These are phyloP conservation scores for Rhododendron mucronatum DNA, from an alignment of 148 eudicot species.

Conservation along the genomic window DNA sequence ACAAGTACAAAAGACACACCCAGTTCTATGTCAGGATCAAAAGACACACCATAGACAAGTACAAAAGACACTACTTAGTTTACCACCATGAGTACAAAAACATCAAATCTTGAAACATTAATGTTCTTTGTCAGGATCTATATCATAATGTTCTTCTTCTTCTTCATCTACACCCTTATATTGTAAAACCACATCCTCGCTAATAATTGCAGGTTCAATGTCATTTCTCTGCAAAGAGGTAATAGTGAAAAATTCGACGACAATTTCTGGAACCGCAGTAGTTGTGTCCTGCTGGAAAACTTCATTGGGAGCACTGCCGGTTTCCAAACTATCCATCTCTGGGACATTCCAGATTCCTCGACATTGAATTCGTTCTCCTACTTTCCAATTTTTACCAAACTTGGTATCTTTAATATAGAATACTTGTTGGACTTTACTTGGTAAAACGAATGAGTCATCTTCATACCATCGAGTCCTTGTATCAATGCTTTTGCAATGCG, in stretches of 20 bases:
- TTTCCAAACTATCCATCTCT: not conserved
- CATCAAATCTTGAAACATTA: too few species aligned
- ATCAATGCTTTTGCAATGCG: too few species aligned
- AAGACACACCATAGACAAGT: too few species aligned
- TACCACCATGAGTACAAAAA: too few species aligned
- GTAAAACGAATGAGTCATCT: not conserved
- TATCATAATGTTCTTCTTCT: too few species aligned
- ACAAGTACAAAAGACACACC: too few species aligned
- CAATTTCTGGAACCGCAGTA: not conserved
- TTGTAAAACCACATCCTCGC: too few species aligned
- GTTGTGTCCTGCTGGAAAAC: not conserved
- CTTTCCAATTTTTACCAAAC: not conserved
- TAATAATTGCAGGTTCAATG: not conserved
- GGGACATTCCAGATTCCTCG: not conserved
- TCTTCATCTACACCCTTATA: too few species aligned
- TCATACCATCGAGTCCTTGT: not conserved
- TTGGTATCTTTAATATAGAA: slow-evolving; percentile 6
- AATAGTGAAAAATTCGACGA: not conserved
- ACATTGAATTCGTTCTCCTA: not conserved
- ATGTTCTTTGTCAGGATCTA: too few species aligned
- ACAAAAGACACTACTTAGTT: too few species aligned
- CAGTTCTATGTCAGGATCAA: too few species aligned
- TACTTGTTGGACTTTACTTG: not conserved
- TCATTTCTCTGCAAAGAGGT: not conserved
- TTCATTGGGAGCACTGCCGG: not conserved